Percentiles rank a stretch among this genome's conserved stretches.
Evolutionary conservation across 2,329 filamentous ascomycete genomes (phyloP).

Genomic region (Lasiodiplodia theobromae): DNA sequence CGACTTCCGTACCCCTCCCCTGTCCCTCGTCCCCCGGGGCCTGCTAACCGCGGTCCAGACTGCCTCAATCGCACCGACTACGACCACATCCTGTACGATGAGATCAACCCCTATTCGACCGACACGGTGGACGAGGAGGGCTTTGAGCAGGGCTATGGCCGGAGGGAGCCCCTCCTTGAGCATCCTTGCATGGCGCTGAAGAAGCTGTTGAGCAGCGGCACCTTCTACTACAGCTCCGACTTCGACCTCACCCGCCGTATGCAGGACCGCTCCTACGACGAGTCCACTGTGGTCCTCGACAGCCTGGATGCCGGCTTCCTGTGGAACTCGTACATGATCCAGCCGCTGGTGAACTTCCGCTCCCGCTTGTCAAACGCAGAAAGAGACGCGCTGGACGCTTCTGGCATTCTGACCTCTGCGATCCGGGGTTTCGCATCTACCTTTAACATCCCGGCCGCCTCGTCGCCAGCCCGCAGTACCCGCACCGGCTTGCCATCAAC

Average conservation of each 20-base stretch:
- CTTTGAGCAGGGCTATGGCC: slow-evolving; percentile 58
- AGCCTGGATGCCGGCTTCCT: slow-evolving; percentile 91
- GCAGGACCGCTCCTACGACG: slow-evolving; percentile 83
- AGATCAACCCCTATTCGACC: slow-evolving; percentile 62
- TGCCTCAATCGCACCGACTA: slow-evolving; percentile 88
- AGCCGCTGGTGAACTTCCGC: slow-evolving; percentile 87
- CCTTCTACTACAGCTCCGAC: slow-evolving; percentile 98
- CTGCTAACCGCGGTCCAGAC: slow-evolving; percentile 56
- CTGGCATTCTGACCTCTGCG: slow-evolving; percentile 87
- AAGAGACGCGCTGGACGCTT: slow-evolving; percentile 80
- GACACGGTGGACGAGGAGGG: slow-evolving; percentile 63
- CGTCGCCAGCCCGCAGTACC: slow-evolving; percentile 71
- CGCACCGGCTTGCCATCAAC: slow-evolving; percentile 79
- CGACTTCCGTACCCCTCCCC: slow-evolving; percentile 69
- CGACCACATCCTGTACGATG: slow-evolving; percentile 73
- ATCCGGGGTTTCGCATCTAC: slow-evolving; percentile 93
- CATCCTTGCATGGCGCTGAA: slow-evolving; percentile 91
- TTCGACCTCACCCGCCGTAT: slow-evolving; percentile 94
- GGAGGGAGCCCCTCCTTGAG: slow-evolving; percentile 75
- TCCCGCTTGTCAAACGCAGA: slow-evolving; percentile 79
- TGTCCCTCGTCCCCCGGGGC: not conserved
- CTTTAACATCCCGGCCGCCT: slow-evolving; percentile 79
- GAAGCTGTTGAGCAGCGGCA: slow-evolving; percentile 90
- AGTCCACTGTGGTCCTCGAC: slow-evolving; percentile 84
- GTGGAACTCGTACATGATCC: slow-evolving; percentile 99